These are phyloP conservation scores for Stachybotrys echinatus DNA, from an alignment of 2,329 filamentous ascomycete genomes.

Conservation along the genomic window DNA sequence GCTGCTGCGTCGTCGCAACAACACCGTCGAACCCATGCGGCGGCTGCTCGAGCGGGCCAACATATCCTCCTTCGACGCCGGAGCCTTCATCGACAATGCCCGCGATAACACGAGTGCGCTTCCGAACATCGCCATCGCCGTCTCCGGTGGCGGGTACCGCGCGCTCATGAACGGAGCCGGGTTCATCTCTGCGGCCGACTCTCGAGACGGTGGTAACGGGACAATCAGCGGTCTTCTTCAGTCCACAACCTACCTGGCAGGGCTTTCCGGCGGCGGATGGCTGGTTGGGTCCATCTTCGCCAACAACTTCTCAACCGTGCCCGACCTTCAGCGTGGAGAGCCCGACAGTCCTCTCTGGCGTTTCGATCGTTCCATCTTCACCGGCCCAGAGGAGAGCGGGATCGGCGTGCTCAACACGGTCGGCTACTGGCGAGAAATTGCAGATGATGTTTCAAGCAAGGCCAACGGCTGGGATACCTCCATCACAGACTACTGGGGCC, in stretches of 20 bases:
- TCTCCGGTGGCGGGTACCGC: constrained; percentile 75
- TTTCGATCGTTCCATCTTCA: constrained; percentile 14
- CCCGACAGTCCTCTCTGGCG: constrained; percentile 12
- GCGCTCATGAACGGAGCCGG: constrained; percentile 74
- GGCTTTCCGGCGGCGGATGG: constrained; percentile 72
- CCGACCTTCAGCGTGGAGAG: constrained; percentile 3
- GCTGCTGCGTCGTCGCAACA: constrained; percentile 61
- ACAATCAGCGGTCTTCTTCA: constrained; percentile 68
- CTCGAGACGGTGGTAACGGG: constrained; percentile 41
- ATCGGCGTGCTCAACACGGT: constrained; percentile 1
- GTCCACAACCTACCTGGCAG: constrained; percentile 67
- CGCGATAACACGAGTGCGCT: constrained; percentile 56
- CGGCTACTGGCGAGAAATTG: constrained; percentile 40
- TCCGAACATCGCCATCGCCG: constrained; percentile 60
- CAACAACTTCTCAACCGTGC: constrained; percentile 66
- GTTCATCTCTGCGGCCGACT: constrained; percentile 65
- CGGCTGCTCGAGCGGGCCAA: constrained; percentile 62
- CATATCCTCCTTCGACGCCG: constrained; percentile 66
- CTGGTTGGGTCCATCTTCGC: constrained; percentile 66
- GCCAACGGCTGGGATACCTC: constrained; percentile 49
- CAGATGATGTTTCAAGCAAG: constrained; percentile 35
- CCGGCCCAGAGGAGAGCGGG: constrained; percentile 15
- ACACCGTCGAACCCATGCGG: constrained; percentile 65
- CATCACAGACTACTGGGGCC: constrained; percentile 78
- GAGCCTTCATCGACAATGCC: constrained; percentile 58